phyloP scores from a whole-genome alignment of 768 basidiomycete species.

The Suillus cothurnatus region DNA sequence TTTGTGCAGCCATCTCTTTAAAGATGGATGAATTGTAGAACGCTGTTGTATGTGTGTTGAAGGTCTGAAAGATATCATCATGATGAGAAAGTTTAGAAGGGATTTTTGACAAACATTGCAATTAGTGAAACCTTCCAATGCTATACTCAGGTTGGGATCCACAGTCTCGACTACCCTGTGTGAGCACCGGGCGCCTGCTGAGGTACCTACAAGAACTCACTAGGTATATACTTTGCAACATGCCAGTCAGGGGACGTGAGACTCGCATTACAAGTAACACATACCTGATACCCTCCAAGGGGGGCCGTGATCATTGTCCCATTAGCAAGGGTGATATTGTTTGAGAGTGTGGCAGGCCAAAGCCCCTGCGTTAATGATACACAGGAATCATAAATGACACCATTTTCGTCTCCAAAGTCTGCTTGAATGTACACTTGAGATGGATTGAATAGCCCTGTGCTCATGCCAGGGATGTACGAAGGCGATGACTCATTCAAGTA shows the following conservation, averaged over 20 bases:
- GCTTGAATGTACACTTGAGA: constrained; percentile 54
- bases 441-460: constrained; percentile 35
- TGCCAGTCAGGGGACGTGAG: constrained; percentile 19
- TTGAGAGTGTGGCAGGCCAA: constrained; percentile 51
- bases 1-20: constrained; percentile 44
- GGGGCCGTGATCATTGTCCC: constrained; percentile 60
- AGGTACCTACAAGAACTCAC: constrained; percentile 27
- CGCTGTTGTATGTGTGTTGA: constrained; percentile 44
- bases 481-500: constrained; percentile 59
- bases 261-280: constrained; percentile 7
- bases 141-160: constrained; percentile 59
- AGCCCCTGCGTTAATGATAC: constrained; percentile 70
- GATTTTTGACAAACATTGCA: constrained; percentile 48
- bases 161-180: constrained; percentile 56
- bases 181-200: constrained; percentile 8
- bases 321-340: constrained; percentile 64
- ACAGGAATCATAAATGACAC: constrained; percentile 67
- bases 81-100: neutral
- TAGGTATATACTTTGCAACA: constrained; percentile 42
- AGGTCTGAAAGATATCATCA: constrained; percentile 40
- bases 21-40: constrained; percentile 62
- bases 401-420: constrained; percentile 70
- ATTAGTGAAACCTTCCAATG: constrained; percentile 65
- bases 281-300: constrained; percentile 64
- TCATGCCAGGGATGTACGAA: constrained; percentile 48